Conservation (phyloP, 2,329 filamentous ascomycete genomes). For the Drechslerella coelobrocha region DNA sequence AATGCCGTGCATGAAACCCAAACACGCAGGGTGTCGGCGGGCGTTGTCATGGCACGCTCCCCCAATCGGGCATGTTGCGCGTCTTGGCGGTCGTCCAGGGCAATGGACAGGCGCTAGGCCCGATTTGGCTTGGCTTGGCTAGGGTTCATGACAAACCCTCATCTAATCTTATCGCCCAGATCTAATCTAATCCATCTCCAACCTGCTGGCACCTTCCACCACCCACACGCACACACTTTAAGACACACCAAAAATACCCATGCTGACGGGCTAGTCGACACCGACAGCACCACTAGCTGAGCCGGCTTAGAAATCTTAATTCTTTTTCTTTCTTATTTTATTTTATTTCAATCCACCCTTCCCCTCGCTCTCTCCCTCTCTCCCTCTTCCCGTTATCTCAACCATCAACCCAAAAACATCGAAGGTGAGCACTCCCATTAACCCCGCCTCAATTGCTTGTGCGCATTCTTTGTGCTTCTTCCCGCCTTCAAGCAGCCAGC, state of each 20-base stretch:
- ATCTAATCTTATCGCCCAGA: slow-evolving; percentile 13
- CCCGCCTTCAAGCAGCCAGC: slow-evolving; percentile 2
- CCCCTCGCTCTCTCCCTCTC: slow-evolving; percentile 1
- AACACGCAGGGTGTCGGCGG: slow-evolving; percentile 31
- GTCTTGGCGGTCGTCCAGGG: slow-evolving; percentile 23
- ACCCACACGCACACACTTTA: slow-evolving; percentile 21
- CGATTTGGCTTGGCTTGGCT: slow-evolving; percentile 3
- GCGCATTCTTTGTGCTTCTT: too few relatives aligned
- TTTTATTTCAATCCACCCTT: slow-evolving; percentile 5
- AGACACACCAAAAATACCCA: slow-evolving; percentile 10
- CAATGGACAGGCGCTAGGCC: background rate
- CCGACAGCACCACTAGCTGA: slow-evolving; percentile 15
- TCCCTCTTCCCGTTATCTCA: background rate
- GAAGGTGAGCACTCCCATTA: slow-evolving; percentile 41
- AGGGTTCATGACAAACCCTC: background rate
- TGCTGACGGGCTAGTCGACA: background rate
- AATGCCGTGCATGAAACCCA: slow-evolving; percentile 32
- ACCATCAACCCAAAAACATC: slow-evolving; percentile 49
- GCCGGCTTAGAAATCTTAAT: slow-evolving; percentile 36
- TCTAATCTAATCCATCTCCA: slow-evolving; percentile 42
- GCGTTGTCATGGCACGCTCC: slow-evolving; percentile 48
- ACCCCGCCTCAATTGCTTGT: background rate
- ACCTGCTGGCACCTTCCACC: slow-evolving; percentile 4
- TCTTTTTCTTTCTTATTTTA: too few relatives aligned
- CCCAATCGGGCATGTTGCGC: slow-evolving; percentile 13